Percentiles rank a stretch among this genome's conserved stretches.
These are phyloP conservation scores for Vachellia pachyceras DNA, from an alignment of 306 rosid species.

Conservation along the genomic window DNA sequence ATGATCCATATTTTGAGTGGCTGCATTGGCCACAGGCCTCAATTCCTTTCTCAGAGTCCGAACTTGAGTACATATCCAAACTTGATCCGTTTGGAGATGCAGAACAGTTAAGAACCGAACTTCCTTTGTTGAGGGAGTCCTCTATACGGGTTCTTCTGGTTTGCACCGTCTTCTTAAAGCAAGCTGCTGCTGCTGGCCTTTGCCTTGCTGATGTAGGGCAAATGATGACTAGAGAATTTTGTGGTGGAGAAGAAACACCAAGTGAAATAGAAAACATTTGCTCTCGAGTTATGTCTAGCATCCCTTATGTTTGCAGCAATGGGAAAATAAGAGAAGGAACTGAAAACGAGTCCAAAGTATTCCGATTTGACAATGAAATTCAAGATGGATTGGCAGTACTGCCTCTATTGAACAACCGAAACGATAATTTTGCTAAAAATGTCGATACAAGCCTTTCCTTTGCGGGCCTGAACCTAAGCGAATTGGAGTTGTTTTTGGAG, in stretches of 20 bases:
- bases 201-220: constrained; percentile 81
- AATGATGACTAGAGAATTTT: constrained; percentile 75
- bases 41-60: constrained; percentile 74
- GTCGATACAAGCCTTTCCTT: constrained; percentile 43
- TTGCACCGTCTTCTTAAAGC: constrained; percentile 82
- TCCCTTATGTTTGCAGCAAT: constrained; percentile 34
- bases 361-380: constrained; percentile 5
- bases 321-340: constrained; percentile 21
- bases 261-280: constrained; percentile 73
- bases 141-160: constrained; percentile 75
- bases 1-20: constrained; percentile 97
- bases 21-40: constrained; percentile 96
- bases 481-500: constrained; percentile 75
- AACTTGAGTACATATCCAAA: constrained; percentile 69
- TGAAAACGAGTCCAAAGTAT: constrained; percentile 18
- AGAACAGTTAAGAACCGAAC: constrained; percentile 59
- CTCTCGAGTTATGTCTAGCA: constrained; percentile 52
- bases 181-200: constrained; percentile 69
- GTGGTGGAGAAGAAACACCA: constrained; percentile 52
- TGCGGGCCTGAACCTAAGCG: constrained; percentile 60
- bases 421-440: too few species aligned
- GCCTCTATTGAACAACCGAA: not conserved
- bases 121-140: constrained; percentile 72
- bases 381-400: constrained; percentile 7
- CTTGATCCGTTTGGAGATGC: constrained; percentile 87